These are phyloP conservation scores for Ogataea neopini DNA, from an alignment of 805 yeast species.

Conservation along the genomic window DNA sequence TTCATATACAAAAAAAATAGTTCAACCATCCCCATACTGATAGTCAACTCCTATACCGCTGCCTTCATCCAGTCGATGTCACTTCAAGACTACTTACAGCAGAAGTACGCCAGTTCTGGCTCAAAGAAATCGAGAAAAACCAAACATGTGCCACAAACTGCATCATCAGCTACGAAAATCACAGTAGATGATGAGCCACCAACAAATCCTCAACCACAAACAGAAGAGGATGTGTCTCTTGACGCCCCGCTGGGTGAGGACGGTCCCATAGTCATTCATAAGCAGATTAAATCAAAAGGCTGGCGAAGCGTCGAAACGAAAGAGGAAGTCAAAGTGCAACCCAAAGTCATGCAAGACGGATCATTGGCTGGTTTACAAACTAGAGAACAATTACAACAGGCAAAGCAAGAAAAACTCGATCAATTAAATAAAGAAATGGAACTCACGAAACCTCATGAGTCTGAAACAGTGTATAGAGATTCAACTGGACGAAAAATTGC, in stretches of 20 bases:
- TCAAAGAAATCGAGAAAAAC: constrained; percentile 21
- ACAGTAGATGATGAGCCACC: constrained; percentile 5
- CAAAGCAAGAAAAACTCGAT: constrained; percentile 27
- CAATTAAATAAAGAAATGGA: constrained; percentile 32
- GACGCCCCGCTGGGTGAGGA: no score
- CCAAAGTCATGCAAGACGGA: constrained; percentile 24
- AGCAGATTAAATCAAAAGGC: constrained; percentile 18
- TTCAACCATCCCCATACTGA: not conserved
- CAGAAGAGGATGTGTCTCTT: constrained; percentile 13
- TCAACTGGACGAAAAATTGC: constrained; percentile 47
- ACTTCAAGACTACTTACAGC: constrained; percentile 46
- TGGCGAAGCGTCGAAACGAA: constrained; percentile 26
- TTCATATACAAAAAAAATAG: not conserved
- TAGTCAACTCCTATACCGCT: not conserved
- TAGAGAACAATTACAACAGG: constrained; percentile 42
- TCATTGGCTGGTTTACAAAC: constrained; percentile 46
- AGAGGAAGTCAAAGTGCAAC: constrained; percentile 19
- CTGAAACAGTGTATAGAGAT: constrained; percentile 58
- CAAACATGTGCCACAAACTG: constrained; percentile 22
- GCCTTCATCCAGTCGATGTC: constrained; percentile 9
- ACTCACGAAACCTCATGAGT: constrained; percentile 22
- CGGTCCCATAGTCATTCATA: constrained; percentile 23
- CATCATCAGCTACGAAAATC: constrained; percentile 3
- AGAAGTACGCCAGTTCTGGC: constrained; percentile 42
- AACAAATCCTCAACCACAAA: not conserved